Percentiles rank a stretch among this genome's conserved stretches.
Evolutionary conservation across 2,329 filamentous ascomycete species (phyloP).

Genomic region (Colletotrichum acutatum): DNA sequence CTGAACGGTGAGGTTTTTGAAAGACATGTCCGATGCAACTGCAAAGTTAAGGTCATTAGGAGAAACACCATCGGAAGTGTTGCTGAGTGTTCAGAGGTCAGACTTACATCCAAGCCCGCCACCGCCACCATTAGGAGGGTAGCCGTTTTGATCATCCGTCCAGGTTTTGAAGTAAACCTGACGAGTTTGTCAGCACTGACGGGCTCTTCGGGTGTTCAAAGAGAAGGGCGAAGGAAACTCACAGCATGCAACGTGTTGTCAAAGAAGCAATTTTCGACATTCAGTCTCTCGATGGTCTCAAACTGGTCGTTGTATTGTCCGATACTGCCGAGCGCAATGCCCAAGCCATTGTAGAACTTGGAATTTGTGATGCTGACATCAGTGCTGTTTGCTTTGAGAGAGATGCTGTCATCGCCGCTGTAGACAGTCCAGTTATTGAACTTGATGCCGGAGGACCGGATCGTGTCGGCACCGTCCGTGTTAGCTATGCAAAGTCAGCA

Average conservation of each 20-base stretch:
- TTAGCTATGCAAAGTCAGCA: slow-evolving; percentile 38
- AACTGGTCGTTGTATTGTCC: slow-evolving; percentile 57
- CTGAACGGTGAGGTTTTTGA: slow-evolving; percentile 27
- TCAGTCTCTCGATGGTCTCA: slow-evolving; percentile 55
- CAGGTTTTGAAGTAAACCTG: slow-evolving; percentile 62
- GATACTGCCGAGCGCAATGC: slow-evolving; percentile 59
- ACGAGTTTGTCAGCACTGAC: slow-evolving; percentile 49
- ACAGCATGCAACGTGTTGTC: slow-evolving; percentile 50
- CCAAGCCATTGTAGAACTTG: slow-evolving; percentile 52
- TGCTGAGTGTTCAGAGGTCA: neutral
- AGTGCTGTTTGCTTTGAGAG: slow-evolving; percentile 41
- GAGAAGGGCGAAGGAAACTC: slow-evolving; percentile 40
- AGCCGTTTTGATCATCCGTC: slow-evolving; percentile 55
- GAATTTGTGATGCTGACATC: slow-evolving; percentile 49
- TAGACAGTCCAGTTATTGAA: slow-evolving; percentile 43
- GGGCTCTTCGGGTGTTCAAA: slow-evolving; percentile 52
- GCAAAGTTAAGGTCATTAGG: too few relatives aligned
- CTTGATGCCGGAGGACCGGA: slow-evolving; percentile 39
- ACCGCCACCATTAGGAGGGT: slow-evolving; percentile 60
- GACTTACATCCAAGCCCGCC: slow-evolving; percentile 55
- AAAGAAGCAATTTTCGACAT: slow-evolving; percentile 50
- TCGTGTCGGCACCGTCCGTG: slow-evolving; percentile 46
- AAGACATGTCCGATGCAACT: slow-evolving; percentile 24
- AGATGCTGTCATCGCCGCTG: slow-evolving; percentile 40
- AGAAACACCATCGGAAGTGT: too few relatives aligned